Percentiles rank a stretch among this genome's conserved stretches.
Evolutionary conservation across 495 filamentous ascomycete genomes (phyloP).

Genomic region (Xylaria palmicola): DNA sequence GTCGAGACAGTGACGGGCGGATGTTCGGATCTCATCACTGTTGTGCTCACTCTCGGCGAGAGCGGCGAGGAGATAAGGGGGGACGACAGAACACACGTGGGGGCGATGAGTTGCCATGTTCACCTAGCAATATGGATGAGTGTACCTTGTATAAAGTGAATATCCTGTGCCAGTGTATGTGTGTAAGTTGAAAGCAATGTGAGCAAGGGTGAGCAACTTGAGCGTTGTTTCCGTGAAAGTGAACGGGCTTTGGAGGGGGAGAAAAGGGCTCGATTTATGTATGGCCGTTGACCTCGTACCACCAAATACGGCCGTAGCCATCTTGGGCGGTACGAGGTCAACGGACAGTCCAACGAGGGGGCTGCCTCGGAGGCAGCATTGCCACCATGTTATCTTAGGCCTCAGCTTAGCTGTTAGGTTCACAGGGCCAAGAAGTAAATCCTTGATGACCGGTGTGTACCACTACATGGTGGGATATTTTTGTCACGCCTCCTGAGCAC

Average conservation of each 20-base stretch:
- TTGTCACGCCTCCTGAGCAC: not conserved
- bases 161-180: slow-evolving; percentile 8
- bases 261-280: not conserved
- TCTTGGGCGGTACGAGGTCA: not conserved
- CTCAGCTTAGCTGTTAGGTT: not conserved
- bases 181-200: not conserved
- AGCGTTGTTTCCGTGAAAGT: not conserved
- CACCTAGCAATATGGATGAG: too few relatives aligned
- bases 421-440: not conserved
- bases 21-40: slow-evolving; percentile 23
- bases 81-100: slow-evolving; percentile 37
- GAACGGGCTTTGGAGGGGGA: not conserved
- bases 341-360: not conserved
- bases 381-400: not conserved
- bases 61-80: slow-evolving; percentile 38
- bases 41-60: slow-evolving; percentile 33
- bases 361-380: not conserved
- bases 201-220: not conserved
- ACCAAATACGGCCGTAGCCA: too few relatives aligned
- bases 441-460: slow-evolving; percentile 6
- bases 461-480: not conserved
- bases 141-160: not conserved
- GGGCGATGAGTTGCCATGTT: slow-evolving; percentile 23
- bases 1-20: slow-evolving; percentile 28
- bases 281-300: too few relatives aligned